phyloP scores from a whole-genome alignment of 768 basidiomycete genomes.

The Nidularia pulvinata region DNA sequence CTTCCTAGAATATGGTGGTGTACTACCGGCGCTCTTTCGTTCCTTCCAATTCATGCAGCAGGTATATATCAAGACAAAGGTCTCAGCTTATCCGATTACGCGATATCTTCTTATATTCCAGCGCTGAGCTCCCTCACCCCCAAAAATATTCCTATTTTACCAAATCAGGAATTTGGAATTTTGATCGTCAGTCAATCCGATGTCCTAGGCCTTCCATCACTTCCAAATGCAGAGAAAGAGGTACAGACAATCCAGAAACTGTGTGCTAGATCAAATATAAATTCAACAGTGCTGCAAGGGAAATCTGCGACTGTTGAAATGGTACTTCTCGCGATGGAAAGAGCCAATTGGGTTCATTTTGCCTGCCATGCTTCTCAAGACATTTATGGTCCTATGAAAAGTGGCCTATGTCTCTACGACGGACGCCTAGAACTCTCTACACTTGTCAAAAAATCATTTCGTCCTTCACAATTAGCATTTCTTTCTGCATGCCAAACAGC shows the following conservation, averaged over 20 bases:
- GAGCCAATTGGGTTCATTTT: conserved; percentile 27
- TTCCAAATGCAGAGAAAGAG: not conserved
- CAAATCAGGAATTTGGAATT: not conserved
- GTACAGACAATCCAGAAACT: not conserved
- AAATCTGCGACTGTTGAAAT: conserved; percentile 5
- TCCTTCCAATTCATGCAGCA: conserved; percentile 13
- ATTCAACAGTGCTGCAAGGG: conserved; percentile 4
- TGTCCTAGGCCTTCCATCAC: not conserved
- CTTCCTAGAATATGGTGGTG: conserved; percentile 14
- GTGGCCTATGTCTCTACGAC: conserved; percentile 14
- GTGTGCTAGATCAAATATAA: not conserved
- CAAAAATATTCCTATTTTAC: not conserved
- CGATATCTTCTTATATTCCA: conserved; percentile 4
- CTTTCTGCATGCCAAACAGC: conserved; percentile 48
- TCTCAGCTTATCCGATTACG: conserved; percentile 11
- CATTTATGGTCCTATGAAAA: conserved; percentile 10
- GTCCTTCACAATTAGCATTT: conserved; percentile 31
- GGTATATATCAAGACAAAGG: conserved; percentile 5
- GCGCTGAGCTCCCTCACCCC: not conserved
- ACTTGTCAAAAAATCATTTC: conserved; percentile 17
- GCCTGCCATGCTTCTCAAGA: conserved; percentile 36
- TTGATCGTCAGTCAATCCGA: not conserved
- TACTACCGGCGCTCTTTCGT: conserved; percentile 6
- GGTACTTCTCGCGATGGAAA: conserved; percentile 3
- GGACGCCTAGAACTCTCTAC: conserved; percentile 12